Percentiles rank a stretch among this genome's conserved stretches.
Evolutionary conservation across 768 basidiomycete species (phyloP).

Genomic region (Paxillus ammoniavirescens): DNA sequence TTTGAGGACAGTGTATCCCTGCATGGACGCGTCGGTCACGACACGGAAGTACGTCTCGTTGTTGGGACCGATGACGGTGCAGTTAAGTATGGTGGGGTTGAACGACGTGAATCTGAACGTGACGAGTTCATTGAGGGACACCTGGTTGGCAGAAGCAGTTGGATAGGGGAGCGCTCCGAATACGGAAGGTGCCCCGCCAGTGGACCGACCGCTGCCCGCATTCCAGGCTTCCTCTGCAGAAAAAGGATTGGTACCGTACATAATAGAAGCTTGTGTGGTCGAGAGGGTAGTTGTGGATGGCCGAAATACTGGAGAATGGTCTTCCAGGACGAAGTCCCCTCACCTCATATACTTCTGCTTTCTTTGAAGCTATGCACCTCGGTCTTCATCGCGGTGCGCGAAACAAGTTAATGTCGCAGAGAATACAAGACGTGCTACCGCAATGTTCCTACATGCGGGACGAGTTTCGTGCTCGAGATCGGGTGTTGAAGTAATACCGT

Average conservation of each 20-base stretch:
- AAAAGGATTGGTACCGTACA: slow-evolving; percentile 31
- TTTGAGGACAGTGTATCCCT: slow-evolving; percentile 54
- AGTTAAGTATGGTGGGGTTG: slow-evolving; percentile 54
- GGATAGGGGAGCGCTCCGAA: slow-evolving; percentile 66
- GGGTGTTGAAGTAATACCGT: not conserved
- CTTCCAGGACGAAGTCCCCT: not conserved
- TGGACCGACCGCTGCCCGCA: slow-evolving; percentile 11
- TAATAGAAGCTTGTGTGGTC: not conserved
- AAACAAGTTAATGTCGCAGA: not conserved
- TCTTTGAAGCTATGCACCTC: not conserved
- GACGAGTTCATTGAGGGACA: slow-evolving; percentile 34
- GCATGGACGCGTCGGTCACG: slow-evolving; percentile 47
- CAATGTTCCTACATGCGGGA: not conserved
- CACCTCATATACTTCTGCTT: slow-evolving; percentile 5
- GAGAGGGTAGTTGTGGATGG: not conserved
- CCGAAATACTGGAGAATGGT: not conserved
- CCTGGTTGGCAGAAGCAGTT: slow-evolving; percentile 18
- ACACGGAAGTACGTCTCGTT: slow-evolving; percentile 48
- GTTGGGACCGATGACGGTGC: slow-evolving; percentile 49
- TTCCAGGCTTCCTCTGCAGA: slow-evolving; percentile 23
- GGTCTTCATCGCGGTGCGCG: not conserved
- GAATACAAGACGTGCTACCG: not conserved
- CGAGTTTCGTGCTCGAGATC: not conserved
- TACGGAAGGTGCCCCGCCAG: slow-evolving; percentile 43
- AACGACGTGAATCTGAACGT: slow-evolving; percentile 51